Percentiles rank a stretch among this genome's conserved stretches.
These are phyloP conservation scores for Solanum habrochaites DNA, from an alignment of 257 asterid species.

Conservation along the genomic window DNA sequence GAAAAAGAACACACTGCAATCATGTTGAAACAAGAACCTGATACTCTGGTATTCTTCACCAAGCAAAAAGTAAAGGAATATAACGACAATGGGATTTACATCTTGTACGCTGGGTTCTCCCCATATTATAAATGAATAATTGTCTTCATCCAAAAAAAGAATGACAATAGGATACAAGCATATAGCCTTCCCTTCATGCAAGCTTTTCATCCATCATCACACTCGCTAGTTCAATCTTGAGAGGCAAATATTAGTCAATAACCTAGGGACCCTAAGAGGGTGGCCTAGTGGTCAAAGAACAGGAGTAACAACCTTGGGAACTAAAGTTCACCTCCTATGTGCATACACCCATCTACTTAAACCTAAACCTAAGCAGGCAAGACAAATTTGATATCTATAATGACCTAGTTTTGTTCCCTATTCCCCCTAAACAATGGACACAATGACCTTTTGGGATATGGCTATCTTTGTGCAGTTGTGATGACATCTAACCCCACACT, in stretches of 20 bases:
- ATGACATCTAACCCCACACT: not conserved
- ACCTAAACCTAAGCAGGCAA: not conserved
- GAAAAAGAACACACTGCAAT: not conserved
- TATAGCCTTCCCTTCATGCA: not conserved
- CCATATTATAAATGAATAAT: not conserved
- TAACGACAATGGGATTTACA: not conserved
- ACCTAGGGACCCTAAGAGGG: not conserved
- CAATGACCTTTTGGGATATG: not conserved
- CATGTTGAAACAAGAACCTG: not conserved
- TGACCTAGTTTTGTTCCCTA: not conserved
- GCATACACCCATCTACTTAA: not conserved
- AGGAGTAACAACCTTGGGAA: not conserved
- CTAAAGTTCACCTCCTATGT: not conserved
- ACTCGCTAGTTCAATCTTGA: not conserved
- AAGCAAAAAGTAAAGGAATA: not conserved
- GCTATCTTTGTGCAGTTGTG: not conserved
- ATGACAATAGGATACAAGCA: not conserved
- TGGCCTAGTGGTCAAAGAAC: not conserved
- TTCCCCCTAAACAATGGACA: not conserved
- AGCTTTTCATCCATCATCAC: not conserved
- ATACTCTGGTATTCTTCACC: not conserved
- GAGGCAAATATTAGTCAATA: not conserved
- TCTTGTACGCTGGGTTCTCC: not conserved
- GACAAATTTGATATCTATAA: not conserved
- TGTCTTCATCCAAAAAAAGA: not conserved